These are phyloP conservation scores for Cryptosporidium meleagridis DNA, from an alignment of 169 alveolate species.

Conservation along the genomic window DNA sequence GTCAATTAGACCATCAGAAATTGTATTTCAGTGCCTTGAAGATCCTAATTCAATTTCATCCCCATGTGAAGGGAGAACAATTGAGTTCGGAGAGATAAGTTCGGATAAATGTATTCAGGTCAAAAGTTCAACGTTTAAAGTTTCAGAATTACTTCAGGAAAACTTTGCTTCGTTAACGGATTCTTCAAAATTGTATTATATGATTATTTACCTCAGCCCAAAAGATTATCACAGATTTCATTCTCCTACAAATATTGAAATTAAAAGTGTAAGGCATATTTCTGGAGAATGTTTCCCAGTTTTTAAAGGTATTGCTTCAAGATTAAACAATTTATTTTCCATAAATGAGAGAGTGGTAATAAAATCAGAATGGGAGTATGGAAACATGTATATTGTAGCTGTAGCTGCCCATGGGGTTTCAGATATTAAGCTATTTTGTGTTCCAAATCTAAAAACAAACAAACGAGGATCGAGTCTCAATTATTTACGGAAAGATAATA, in stretches of 20 bases:
- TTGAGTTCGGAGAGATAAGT: constrained; percentile 78
- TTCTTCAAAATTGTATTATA: constrained; percentile 72
- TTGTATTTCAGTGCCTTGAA: constrained; percentile 14
- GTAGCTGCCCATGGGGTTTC: constrained; percentile 93
- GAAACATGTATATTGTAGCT: constrained; percentile 84
- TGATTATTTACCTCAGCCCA: constrained; percentile 88
- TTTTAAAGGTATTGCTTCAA: constrained; percentile 75
- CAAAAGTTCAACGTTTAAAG: constrained; percentile 79
- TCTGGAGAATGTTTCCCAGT: constrained; percentile 87
- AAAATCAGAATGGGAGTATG: constrained; percentile 87
- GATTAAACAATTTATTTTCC: constrained; percentile 84
- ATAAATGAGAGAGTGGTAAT: constrained; percentile 89
- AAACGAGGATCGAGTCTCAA: constrained; percentile 72
- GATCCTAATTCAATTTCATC: constrained; percentile 36
- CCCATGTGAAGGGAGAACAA: constrained; percentile 86
- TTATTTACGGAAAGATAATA: constrained; percentile 65
- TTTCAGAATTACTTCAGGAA: constrained; percentile 63
- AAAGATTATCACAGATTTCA: constrained; percentile 92
- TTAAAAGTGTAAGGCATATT: constrained; percentile 85
- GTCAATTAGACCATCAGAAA: constrained; percentile 22
- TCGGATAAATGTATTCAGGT: constrained; percentile 79
- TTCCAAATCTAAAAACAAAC: constrained; percentile 82
- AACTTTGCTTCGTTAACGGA: constrained; percentile 73
- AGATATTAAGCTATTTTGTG: constrained; percentile 82
- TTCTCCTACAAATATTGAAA: constrained; percentile 84